Evolutionary conservation across 805 yeast genomes (phyloP), one percentile per base, ranked within the genome.

Genomic region (Candida maltosa): DNA sequence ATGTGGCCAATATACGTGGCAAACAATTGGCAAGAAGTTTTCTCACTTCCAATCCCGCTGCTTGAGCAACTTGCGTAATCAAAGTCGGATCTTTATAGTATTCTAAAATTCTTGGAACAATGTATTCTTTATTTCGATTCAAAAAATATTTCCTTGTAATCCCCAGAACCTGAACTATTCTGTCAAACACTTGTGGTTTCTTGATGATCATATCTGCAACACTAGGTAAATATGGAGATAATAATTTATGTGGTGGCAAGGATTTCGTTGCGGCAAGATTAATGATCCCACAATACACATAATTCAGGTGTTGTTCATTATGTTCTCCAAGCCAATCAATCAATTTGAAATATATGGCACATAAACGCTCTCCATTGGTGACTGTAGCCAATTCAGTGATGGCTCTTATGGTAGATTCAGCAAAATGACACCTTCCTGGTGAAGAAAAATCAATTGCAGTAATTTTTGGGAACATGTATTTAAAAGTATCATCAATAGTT

Each of bases 221-320:
- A 23, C 80, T 73, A 2, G 91, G 88, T 48, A 93, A 70, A 41
- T 77, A 85, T 0, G 96, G 95, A 6, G 85, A 77, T 15, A 87
- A 62, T 10, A 91, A 58, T 52, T 83, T 86, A 76, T 91, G 88
- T 0, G 95, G 81, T 0, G 95, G 76, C 23, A 75, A 60, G 1
- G 66, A 58, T 45, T 76, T 75, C 1, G 76, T 64, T 12, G 60
- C 48, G 0, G 96, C 82, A 9, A 84, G 69, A 22, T 70, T 60
- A 16, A 75, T 60, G 4, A 91, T 60, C 37, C 78, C 76, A 49
- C 80, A 81, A 43, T 79, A 78, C 0, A 87, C 87, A 46, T 84
- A 63, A 46, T 86, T 77, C 1, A 80, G 74, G 42, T 78, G 79
- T 47, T 81, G 83, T 34, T 76, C 77, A 52, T 80, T 80, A 3